A percentile compares a stretch with the other conserved stretches of the same genome.
Conservation (phyloP, 495 filamentous ascomycete genomes). For the Margaritispora aquatica region DNA sequence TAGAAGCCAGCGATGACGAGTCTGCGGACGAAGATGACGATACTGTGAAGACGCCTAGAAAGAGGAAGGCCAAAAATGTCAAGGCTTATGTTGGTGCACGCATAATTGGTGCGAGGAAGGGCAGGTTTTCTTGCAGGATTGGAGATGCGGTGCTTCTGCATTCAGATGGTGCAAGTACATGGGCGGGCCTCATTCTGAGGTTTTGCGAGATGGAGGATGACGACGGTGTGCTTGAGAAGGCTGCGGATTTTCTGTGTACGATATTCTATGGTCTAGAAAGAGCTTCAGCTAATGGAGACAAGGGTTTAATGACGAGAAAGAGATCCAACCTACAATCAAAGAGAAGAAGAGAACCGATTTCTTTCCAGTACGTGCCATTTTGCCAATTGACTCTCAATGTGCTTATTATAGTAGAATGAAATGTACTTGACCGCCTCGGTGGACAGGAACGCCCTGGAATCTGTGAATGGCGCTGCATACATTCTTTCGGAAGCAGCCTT, state of each 20-base stretch:
- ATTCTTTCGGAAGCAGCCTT: constrained; percentile 70
- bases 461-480: constrained; percentile 81
- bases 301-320: constrained; percentile 84
- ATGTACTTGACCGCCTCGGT: constrained; percentile 82
- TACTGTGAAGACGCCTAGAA: neutral
- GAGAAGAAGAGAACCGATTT: constrained; percentile 80
- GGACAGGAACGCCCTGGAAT: constrained; percentile 78
- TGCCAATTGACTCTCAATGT: neutral
- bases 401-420: constrained; percentile 58
- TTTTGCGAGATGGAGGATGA: constrained; percentile 26
- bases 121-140: constrained; percentile 70
- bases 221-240: constrained; percentile 56
- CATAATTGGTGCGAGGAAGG: constrained; percentile 81
- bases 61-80: constrained; percentile 7
- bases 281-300: constrained; percentile 28
- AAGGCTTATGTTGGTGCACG: constrained; percentile 20
- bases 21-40: constrained; percentile 1
- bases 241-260: constrained; percentile 57
- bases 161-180: constrained; percentile 28
- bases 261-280: constrained; percentile 6
- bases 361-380: constrained; percentile 45
- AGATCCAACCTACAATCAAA: constrained; percentile 61
- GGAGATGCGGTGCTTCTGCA: constrained; percentile 79
- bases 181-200: neutral
- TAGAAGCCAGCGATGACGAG: constrained; percentile 1